Evolutionary conservation across 257 asterid species (phyloP).

Genomic region (Cynanchum wilfordii): DNA sequence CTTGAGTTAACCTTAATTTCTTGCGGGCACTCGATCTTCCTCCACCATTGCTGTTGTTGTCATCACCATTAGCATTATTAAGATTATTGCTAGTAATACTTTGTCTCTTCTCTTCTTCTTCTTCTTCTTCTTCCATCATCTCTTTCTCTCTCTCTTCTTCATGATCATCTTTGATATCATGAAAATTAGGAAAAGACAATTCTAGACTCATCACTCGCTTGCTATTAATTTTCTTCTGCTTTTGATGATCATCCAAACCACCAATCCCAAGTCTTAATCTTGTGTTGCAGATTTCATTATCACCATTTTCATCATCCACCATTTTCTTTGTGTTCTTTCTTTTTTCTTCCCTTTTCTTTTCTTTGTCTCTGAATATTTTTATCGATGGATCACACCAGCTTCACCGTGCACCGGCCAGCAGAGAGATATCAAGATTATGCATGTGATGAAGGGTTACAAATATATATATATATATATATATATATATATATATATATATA

Average conservation of each 20-base stretch:
- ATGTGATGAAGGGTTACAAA: too few relatives aligned
- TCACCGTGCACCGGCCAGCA: too few relatives aligned
- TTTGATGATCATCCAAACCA: background rate
- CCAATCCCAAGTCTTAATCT: slow-evolving; percentile 8
- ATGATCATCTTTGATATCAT: background rate
- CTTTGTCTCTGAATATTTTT: too few relatives aligned
- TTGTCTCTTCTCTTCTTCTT: slow-evolving; percentile 12
- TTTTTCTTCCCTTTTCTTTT: too few relatives aligned
- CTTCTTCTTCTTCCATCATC: background rate
- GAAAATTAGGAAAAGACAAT: slow-evolving; percentile 6
- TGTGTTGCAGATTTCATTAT: slow-evolving; percentile 3
- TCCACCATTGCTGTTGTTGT: background rate
- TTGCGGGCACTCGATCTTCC: slow-evolving; percentile 12
- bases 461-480: too few relatives aligned
- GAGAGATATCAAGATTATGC: too few relatives aligned
- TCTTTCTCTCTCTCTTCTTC: background rate
- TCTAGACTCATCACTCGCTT: background rate
- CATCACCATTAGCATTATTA: background rate
- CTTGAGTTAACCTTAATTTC: slow-evolving; percentile 32
- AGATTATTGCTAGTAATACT: background rate
- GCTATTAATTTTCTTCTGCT: slow-evolving; percentile 13
- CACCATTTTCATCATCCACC: background rate
- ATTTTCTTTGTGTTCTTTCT: background rate
- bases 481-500: too few relatives aligned
- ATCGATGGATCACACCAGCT: too few relatives aligned